These are phyloP conservation scores for Botrytis hyacinthi DNA, from an alignment of 2,329 filamentous ascomycete species.

Conservation along the genomic window DNA sequence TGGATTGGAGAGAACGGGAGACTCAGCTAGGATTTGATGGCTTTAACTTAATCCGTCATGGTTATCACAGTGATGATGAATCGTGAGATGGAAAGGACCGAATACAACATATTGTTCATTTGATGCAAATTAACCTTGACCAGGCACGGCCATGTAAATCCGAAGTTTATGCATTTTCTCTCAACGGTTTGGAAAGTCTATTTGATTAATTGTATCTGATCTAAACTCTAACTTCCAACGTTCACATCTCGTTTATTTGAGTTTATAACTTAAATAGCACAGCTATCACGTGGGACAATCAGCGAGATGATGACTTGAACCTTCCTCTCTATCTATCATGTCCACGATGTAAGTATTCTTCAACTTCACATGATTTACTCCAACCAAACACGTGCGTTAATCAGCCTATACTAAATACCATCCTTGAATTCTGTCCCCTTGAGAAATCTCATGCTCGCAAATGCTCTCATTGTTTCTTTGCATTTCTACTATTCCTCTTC, in stretches of 20 bases:
- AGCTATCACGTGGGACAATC: neutral
- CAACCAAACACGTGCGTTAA: no score
- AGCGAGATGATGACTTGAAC: neutral
- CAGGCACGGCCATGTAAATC: no score
- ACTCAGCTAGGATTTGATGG: neutral
- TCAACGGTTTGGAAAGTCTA: neutral
- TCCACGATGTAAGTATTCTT: no score
- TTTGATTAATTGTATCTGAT: neutral
- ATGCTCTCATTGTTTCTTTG: neutral
- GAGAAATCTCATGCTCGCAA: neutral
- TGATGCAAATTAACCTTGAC: no score
- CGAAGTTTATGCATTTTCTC: neutral
- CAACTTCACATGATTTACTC: no score
- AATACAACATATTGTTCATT: neutral
- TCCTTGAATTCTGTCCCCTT: neutral
- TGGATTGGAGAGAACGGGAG: neutral
- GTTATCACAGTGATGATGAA: neutral
- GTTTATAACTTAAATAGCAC: neutral
- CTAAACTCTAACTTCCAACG: neutral
- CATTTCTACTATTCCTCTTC: neutral
- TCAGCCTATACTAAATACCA: neutral
- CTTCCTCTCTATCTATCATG: neutral
- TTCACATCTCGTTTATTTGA: neutral
- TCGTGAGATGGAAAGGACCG: neutral
- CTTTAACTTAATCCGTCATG: neutral